A percentile compares a stretch with the other conserved stretches of the same genome.
Conservation (phyloP, 2,329 filamentous ascomycete species). For the Botryosphaeria agaves region DNA sequence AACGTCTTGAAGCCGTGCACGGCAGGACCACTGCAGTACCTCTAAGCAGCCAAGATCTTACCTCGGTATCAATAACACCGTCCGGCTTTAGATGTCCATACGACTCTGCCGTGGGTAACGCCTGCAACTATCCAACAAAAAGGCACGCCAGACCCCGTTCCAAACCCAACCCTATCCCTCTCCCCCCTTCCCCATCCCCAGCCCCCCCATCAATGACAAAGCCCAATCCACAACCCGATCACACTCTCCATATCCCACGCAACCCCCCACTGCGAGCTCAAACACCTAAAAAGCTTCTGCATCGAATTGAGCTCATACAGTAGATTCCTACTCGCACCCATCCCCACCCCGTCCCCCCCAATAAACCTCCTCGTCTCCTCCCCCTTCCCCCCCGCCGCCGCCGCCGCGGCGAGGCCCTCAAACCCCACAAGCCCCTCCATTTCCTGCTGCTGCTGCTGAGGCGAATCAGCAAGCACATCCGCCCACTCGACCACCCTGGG, state of each 20-base stretch:
- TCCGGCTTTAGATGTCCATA: too few relatives aligned
- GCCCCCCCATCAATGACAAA: slow-evolving; percentile 22
- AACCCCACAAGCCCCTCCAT: slow-evolving; percentile 9
- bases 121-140: too few relatives aligned
- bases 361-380: slow-evolving; percentile 23
- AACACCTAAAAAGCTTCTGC: slow-evolving; percentile 27
- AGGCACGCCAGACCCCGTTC: too few relatives aligned
- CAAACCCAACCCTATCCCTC: too few relatives aligned
- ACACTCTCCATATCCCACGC: slow-evolving; percentile 28
- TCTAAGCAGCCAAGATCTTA: too few relatives aligned
- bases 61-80: too few relatives aligned
- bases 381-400: slow-evolving; percentile 6
- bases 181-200: too few relatives aligned
- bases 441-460: slow-evolving; percentile 15
- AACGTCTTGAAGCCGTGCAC: too few relatives aligned
- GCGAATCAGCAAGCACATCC: slow-evolving; percentile 17
- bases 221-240: slow-evolving; percentile 24
- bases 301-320: slow-evolving; percentile 30
- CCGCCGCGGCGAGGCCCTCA: slow-evolving; percentile 8
- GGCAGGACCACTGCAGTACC: too few relatives aligned
- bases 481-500: slow-evolving; percentile 25
- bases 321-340: slow-evolving; percentile 19
- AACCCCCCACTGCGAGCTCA: slow-evolving; percentile 27
- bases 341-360: slow-evolving; percentile 11
- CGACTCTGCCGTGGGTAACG: too few relatives aligned